A percentile compares a stretch with the other conserved stretches of the same genome.
phyloP scores from a whole-genome alignment of 345 rosid species.

The Chamaenerion angustifolium region DNA sequence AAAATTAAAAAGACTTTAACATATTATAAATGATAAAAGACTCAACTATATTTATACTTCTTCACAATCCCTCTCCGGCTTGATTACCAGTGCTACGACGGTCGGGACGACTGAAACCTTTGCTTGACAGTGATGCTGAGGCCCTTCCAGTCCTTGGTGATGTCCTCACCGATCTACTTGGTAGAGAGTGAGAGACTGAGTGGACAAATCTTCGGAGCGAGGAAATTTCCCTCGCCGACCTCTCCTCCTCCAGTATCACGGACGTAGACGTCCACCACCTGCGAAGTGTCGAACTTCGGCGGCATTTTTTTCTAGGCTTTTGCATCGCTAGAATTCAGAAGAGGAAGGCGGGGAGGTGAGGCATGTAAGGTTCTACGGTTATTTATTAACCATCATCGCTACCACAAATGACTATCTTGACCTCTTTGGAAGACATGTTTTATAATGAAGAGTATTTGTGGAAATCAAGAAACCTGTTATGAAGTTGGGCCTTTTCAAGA shows the following conservation, averaged over 20 bases:
- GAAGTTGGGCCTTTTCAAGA: too few species aligned
- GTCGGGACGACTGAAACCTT: constrained; percentile 5
- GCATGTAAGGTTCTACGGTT: too few species aligned
- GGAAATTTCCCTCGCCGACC: constrained; percentile 53
- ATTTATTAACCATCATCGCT: too few species aligned
- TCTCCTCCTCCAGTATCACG: constrained; percentile 66
- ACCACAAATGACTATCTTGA: too few species aligned
- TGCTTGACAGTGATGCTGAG: background rate
- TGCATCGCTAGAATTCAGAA: constrained; percentile 3
- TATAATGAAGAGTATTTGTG: too few species aligned
- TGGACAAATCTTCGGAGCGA: constrained; percentile 21
- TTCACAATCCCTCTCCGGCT: constrained; percentile 3
- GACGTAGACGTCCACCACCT: constrained; percentile 51
- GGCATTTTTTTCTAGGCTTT: constrained; percentile 20
- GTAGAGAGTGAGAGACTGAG: constrained; percentile 4
- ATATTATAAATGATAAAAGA: too few species aligned
- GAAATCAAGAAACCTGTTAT: too few species aligned
- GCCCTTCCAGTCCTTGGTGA: constrained; percentile 5
- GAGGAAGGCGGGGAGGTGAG: too few species aligned
- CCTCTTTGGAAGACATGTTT: too few species aligned
- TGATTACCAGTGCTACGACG: background rate
- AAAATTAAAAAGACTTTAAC: too few species aligned
- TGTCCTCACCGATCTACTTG: constrained; percentile 3
- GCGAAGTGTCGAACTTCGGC: constrained; percentile 57
- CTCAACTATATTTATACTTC: too few species aligned